phyloP scores from a whole-genome alignment of 2,329 filamentous ascomycete genomes.

The Colletotrichum limetticola region DNA sequence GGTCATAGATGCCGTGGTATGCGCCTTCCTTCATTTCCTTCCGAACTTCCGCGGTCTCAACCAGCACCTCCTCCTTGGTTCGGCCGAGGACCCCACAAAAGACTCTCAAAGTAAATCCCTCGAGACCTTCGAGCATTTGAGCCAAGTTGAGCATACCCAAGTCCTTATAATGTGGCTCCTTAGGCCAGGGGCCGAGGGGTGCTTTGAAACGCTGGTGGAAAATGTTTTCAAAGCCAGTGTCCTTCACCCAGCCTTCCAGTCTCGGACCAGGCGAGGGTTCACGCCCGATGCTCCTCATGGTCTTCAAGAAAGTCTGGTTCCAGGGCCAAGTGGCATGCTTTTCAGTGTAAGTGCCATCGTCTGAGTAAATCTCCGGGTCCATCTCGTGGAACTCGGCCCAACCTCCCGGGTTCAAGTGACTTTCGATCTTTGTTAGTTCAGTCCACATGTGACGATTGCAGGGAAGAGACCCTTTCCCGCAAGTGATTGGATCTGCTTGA shows the following conservation, averaged over 20 bases:
- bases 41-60: slow-evolving; percentile 41
- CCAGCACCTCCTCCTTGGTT: slow-evolving; percentile 40
- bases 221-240: slow-evolving; percentile 49
- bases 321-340: slow-evolving; percentile 47
- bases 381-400: slow-evolving; percentile 50
- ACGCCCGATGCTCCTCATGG: slow-evolving; percentile 47
- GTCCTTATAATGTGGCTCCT: slow-evolving; percentile 40
- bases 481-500: slow-evolving; percentile 40
- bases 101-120: slow-evolving; percentile 38
- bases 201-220: slow-evolving; percentile 37
- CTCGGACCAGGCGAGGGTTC: slow-evolving; percentile 44
- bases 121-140: slow-evolving; percentile 36
- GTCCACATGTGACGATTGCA: background rate
- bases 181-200: background rate
- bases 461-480: background rate
- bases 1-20: background rate
- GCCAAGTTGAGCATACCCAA: slow-evolving; percentile 39
- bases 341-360: slow-evolving; percentile 43
- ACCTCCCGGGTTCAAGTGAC: slow-evolving; percentile 29
- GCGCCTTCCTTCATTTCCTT: slow-evolving; percentile 40
- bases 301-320: slow-evolving; percentile 46
- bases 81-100: slow-evolving; percentile 45
- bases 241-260: slow-evolving; percentile 43
- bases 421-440: background rate
- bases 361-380: slow-evolving; percentile 48